Conservation (phyloP, 345 rosid species). For the Citrus glauca region DNA sequence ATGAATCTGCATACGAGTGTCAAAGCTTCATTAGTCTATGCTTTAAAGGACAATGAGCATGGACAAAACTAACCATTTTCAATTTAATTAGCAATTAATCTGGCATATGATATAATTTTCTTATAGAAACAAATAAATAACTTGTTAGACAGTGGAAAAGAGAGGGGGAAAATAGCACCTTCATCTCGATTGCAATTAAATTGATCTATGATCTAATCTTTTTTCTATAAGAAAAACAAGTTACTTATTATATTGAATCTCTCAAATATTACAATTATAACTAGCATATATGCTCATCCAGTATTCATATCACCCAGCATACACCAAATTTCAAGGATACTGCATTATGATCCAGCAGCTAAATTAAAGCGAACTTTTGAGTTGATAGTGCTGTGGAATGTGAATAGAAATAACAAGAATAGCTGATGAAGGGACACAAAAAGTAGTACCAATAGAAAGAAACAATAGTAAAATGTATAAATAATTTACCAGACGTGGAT, state of each 20-base stretch:
- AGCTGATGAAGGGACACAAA: neutral
- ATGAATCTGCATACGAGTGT: constrained; percentile 48
- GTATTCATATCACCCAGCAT: neutral
- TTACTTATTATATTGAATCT: neutral
- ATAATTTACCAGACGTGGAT: constrained; percentile 58
- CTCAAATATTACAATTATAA: neutral
- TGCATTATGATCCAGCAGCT: neutral
- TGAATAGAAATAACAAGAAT: neutral
- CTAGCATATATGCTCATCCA: neutral
- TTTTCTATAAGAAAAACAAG: neutral
- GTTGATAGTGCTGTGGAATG: neutral
- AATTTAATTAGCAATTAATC: neutral
- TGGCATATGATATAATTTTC: neutral
- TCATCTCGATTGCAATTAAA: neutral
- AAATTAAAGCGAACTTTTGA: neutral
- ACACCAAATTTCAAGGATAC: neutral
- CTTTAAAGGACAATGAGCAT: neutral
- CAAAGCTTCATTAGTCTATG: constrained; percentile 2
- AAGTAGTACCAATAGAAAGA: neutral
- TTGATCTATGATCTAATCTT: neutral
- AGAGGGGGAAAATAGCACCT: neutral
- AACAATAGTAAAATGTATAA: neutral
- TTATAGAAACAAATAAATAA: neutral
- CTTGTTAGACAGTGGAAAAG: neutral
- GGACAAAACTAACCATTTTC: neutral